Evolutionary conservation across 129 eudicot species (phyloP).

Genomic region (Ambrosia artemisiifolia): DNA sequence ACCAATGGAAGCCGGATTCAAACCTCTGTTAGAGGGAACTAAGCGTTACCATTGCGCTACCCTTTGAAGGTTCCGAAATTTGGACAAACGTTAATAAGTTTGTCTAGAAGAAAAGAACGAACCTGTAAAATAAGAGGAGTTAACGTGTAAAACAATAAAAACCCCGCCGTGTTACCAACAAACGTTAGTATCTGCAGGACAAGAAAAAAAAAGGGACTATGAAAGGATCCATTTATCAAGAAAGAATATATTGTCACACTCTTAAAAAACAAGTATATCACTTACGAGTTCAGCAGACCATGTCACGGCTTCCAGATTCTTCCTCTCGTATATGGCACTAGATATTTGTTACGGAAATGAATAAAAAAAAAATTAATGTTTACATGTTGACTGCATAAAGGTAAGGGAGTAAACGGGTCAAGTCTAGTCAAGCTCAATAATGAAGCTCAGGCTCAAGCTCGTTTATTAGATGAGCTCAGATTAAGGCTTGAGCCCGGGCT

Average conservation of each 20-base stretch:
- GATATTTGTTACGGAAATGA: constrained; percentile 39
- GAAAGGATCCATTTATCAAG: neutral
- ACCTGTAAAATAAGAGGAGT: constrained; percentile 73
- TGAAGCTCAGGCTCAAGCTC: too few relatives aligned
- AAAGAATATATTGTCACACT: neutral
- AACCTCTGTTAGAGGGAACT: too few relatives aligned
- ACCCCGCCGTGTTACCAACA: constrained; percentile 48
- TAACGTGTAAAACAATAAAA: constrained; percentile 52
- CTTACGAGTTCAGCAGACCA: constrained; percentile 68
- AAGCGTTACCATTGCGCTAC: too few relatives aligned
- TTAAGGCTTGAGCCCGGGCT: too few relatives aligned
- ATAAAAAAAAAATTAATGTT: neutral
- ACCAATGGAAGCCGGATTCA: too few relatives aligned
- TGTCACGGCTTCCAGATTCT: constrained; percentile 44
- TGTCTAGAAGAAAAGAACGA: constrained; percentile 18
- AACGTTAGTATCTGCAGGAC: constrained; percentile 49
- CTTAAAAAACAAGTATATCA: neutral
- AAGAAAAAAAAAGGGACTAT: neutral
- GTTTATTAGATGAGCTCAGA: too few relatives aligned
- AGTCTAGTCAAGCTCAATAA: too few relatives aligned
- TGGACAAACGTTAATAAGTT: neutral
- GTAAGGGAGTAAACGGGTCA: too few relatives aligned
- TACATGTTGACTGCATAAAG: neutral
- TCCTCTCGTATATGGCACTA: constrained; percentile 54
- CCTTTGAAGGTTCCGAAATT: neutral